Evolutionary conservation across 257 asterid species (phyloP).

Genomic region (Capsicum baccatum): DNA sequence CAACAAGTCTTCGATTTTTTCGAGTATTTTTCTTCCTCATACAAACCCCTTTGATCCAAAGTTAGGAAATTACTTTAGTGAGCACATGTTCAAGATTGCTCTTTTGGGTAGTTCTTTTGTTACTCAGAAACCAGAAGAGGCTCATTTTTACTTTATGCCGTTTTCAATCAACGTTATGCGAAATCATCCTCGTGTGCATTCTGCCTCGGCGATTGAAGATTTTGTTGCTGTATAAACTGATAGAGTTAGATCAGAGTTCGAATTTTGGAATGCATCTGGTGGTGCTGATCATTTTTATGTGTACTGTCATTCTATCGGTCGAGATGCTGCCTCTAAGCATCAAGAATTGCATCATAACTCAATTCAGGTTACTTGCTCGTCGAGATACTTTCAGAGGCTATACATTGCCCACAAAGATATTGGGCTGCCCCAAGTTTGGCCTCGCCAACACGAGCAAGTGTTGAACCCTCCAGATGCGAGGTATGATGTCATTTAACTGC

Average conservation of each 20-base stretch:
- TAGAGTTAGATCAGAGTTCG: constrained; percentile 52
- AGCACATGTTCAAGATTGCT: constrained; percentile 77
- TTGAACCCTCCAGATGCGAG: constrained; percentile 57
- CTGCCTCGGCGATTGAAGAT: constrained; percentile 56
- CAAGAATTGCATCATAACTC: constrained; percentile 57
- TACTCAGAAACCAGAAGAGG: constrained; percentile 54
- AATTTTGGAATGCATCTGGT: constrained; percentile 73
- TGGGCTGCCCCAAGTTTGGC: constrained; percentile 84
- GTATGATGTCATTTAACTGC: constrained; percentile 34
- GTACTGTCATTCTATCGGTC: constrained; percentile 71
- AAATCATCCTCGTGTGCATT: constrained; percentile 58
- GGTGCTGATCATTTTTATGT: constrained; percentile 84
- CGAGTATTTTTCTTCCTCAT: constrained; percentile 60
- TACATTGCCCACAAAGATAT: constrained; percentile 71
- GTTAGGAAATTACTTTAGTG: constrained; percentile 80
- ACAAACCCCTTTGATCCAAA: constrained; percentile 58
- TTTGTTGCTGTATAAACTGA: constrained; percentile 62
- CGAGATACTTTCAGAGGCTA: constrained; percentile 81
- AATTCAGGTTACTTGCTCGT: constrained; percentile 71
- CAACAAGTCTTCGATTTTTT: constrained; percentile 31
- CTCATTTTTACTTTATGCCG: constrained; percentile 76
- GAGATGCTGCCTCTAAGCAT: constrained; percentile 72
- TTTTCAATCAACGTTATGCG: constrained; percentile 81
- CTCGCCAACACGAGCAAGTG: constrained; percentile 44
- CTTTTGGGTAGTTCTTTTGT: constrained; percentile 58